Percentiles rank a stretch among this genome's conserved stretches.
phyloP scores from a whole-genome alignment of 495 filamentous ascomycete species.

The Tuber calosporum region DNA sequence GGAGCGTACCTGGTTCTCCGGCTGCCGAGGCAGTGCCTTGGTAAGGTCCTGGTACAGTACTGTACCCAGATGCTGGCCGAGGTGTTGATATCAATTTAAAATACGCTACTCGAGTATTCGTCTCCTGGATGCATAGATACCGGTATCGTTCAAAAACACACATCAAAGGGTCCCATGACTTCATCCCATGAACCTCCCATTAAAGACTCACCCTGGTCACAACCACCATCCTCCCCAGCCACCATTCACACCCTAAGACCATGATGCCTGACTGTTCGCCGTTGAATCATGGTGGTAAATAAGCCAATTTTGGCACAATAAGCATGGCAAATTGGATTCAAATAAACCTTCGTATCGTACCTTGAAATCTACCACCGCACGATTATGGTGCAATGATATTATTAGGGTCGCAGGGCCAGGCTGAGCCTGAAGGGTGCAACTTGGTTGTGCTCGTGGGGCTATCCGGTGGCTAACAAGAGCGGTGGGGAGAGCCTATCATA shows the following conservation, averaged over 20 bases:
- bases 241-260: background rate
- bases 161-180: background rate
- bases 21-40: no score
- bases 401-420: background rate
- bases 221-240: background rate
- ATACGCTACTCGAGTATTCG: background rate
- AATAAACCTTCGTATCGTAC: background rate
- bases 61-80: background rate
- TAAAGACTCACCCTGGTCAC: background rate
- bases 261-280: background rate
- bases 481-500: background rate
- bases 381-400: background rate
- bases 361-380: background rate
- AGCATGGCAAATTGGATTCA: background rate
- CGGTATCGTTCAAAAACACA: background rate
- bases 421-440: background rate
- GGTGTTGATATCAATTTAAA: background rate
- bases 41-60: background rate
- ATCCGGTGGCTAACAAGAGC: background rate
- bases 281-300: background rate
- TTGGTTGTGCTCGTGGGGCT: background rate
- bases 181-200: background rate
- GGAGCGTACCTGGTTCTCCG: no score
- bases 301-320: background rate
- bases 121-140: background rate